phyloP scores from a whole-genome alignment of 805 yeast genomes.

The Yarrowia phangngaensis region DNA sequence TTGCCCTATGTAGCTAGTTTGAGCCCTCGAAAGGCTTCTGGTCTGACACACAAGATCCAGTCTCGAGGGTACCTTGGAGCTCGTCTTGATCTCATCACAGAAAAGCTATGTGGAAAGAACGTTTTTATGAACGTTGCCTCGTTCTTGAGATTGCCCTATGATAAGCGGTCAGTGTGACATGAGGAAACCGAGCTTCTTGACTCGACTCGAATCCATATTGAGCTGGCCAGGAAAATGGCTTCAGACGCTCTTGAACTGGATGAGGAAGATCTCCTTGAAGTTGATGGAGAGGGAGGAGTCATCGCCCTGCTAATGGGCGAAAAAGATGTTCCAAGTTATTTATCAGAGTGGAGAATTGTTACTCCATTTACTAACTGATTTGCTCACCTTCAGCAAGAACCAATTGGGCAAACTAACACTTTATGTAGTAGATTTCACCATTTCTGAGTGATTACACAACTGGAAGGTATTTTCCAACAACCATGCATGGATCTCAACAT shows the following conservation, averaged over 20 bases:
- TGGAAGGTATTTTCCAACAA: slow-evolving; percentile 77
- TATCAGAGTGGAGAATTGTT: slow-evolving; percentile 88
- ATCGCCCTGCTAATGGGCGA: slow-evolving; percentile 76
- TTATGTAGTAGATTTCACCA: slow-evolving; percentile 75
- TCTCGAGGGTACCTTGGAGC: slow-evolving; percentile 59
- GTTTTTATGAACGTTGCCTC: slow-evolving; percentile 91
- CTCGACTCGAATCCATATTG: slow-evolving; percentile 95
- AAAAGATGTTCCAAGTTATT: slow-evolving; percentile 69
- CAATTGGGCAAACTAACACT: slow-evolving; percentile 78
- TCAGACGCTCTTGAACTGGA: slow-evolving; percentile 95
- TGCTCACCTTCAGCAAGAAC: slow-evolving; percentile 87
- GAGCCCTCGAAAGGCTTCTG: slow-evolving; percentile 93
- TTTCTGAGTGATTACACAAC: slow-evolving; percentile 80
- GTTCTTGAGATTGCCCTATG: slow-evolving; percentile 74
- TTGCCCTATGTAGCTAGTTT: slow-evolving; percentile 83
- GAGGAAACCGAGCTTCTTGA: slow-evolving; percentile 70
- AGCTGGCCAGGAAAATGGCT: slow-evolving; percentile 93
- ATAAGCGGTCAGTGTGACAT: slow-evolving; percentile 52
- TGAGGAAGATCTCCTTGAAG: slow-evolving; percentile 82
- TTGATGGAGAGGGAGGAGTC: slow-evolving; percentile 78
- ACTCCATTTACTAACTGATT: slow-evolving; percentile 82
- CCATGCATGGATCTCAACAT: slow-evolving; percentile 46
- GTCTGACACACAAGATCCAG: slow-evolving; percentile 76
- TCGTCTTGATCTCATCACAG: slow-evolving; percentile 79
- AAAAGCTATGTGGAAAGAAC: slow-evolving; percentile 69